phyloP scores from a whole-genome alignment of 2,329 filamentous ascomycete genomes.

The Chaetomiaceae sp. region DNA sequence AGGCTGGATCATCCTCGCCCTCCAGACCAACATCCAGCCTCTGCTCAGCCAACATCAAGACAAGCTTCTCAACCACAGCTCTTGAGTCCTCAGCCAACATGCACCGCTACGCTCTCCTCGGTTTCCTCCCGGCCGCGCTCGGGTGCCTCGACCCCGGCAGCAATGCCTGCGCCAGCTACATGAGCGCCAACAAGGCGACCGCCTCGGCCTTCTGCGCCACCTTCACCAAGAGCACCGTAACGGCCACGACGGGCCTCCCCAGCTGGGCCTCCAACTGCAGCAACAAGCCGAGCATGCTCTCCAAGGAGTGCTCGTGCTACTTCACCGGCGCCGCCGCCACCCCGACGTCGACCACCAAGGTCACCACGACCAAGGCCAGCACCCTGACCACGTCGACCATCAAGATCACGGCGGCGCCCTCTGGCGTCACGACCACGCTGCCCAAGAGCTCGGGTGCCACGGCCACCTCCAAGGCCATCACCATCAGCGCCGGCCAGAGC shows the following conservation, averaged over 20 bases:
- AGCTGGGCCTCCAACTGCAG: constrained; percentile 11
- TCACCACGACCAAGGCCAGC: neutral
- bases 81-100: neutral
- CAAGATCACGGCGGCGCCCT: neutral
- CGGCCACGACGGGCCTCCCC: constrained; percentile 5
- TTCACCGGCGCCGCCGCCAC: neutral
- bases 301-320: constrained; percentile 17
- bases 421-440: constrained; percentile 9
- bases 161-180: constrained; percentile 13
- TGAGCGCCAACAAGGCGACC: constrained; percentile 9
- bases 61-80: neutral
- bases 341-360: neutral
- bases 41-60: neutral
- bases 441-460: constrained; percentile 12
- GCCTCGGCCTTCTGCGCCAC: constrained; percentile 12
- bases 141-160: constrained; percentile 1
- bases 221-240: constrained; percentile 10
- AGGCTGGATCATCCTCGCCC: neutral
- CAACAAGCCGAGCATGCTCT: constrained; percentile 13
- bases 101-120: constrained; percentile 10
- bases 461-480: constrained; percentile 4
- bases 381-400: constrained; percentile 1
- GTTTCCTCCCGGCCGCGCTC: constrained; percentile 10
- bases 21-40: neutral
- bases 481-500: neutral